phyloP scores from a whole-genome alignment of 345 rosid genomes.

The Adansonia digitata region DNA sequence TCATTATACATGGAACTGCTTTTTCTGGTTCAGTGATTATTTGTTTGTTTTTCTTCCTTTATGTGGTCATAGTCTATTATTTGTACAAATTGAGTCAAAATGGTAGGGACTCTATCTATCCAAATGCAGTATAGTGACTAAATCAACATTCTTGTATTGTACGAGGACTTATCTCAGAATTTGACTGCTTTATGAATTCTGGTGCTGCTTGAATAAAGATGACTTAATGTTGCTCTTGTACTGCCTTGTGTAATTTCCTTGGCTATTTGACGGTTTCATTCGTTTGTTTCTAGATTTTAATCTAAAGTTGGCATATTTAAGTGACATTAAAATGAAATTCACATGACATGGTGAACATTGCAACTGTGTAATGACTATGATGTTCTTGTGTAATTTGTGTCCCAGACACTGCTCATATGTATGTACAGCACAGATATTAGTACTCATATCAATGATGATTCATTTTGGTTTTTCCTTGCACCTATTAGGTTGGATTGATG shows the following conservation, averaged over 20 bases:
- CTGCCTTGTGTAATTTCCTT: not conserved
- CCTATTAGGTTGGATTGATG: constrained; percentile 87
- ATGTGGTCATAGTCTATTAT: not conserved
- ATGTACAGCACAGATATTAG: not conserved
- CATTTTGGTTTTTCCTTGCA: constrained; percentile 11
- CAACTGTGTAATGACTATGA: not conserved
- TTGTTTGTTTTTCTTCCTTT: not conserved
- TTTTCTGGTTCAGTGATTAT: not conserved
- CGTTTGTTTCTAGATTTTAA: not conserved
- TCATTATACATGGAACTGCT: not conserved
- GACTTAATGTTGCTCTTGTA: not conserved
- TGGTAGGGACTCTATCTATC: not conserved
- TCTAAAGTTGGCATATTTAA: not conserved
- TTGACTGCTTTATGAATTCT: not conserved
- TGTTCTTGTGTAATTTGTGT: not conserved
- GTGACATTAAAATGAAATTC: not conserved
- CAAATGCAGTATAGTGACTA: not conserved
- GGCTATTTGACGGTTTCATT: not conserved
- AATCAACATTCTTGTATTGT: not conserved
- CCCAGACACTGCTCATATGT: not conserved
- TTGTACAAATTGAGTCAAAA: not conserved
- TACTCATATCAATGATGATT: not conserved
- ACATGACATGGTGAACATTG: not conserved
- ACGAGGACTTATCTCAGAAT: not conserved
- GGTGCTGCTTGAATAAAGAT: not conserved